Base-by-base conservation (phyloP, 805 yeast genomes). In the Jamesozyma piceae region DNA sequence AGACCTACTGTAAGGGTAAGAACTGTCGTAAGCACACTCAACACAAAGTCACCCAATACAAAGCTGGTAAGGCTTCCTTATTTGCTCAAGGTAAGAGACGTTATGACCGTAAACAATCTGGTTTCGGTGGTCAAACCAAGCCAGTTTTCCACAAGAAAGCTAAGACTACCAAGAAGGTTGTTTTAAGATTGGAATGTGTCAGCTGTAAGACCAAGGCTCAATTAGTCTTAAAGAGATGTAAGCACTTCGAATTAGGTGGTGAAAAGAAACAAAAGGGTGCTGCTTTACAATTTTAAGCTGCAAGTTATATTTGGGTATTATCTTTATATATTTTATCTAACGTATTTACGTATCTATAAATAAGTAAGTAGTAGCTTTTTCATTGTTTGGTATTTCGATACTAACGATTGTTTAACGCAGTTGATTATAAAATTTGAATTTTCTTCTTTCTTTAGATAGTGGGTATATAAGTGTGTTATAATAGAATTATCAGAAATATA, bases 81-180 rank as follows among this genome's bases (percentile, higher is more conserved):
- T 88, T 80, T 70, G 96, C 97, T 64, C 97, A 92, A 79, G 99
- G 99, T 83, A 92, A 94, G 90, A 88, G 99, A 82, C 89, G 99
- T 81, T 92, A 92, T 80, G 98, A 92, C 90, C 95, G 99, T 78
- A 92, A 92, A 77, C 98, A 92, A 80, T 71, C 84, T 66, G 98
- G 98, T 88, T 92, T 80, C 78, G 99, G 99, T 86, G 99, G 99
- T 86, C 99, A 92, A 80, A 92, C 98, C 77, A 92, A 88, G 81
- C 98, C 82, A 71, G 83, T 92, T 77, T 92, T 92, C 97, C 97
- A 88, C 85, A 92, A 92, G 86, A 92, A 92, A 77, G 98, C 98
- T 66, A 92, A 92, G 88, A 92, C 97, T 64, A 92, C 98, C 80
- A 92, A 92, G 88, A 92, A 92, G 85, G 95, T 92, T 72, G 98